Conservation (phyloP, 2,329 filamentous ascomycete genomes). For the Penicillium sp. region DNA sequence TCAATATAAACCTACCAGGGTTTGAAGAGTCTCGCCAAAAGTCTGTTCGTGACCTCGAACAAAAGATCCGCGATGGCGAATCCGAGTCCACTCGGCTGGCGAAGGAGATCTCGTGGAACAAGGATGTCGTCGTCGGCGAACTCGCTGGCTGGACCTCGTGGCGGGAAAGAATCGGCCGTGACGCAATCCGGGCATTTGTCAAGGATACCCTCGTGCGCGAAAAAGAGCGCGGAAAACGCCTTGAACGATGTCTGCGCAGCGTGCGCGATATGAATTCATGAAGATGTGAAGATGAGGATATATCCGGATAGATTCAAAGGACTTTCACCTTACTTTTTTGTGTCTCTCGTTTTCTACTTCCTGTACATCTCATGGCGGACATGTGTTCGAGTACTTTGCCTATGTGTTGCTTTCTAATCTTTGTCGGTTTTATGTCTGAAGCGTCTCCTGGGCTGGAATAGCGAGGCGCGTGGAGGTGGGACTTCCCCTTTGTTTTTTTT, state of each 20-base stretch:
- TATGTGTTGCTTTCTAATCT: slow-evolving; percentile 1
- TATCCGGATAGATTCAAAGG: slow-evolving; percentile 6
- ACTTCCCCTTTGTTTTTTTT: not conserved
- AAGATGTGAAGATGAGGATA: slow-evolving; percentile 1
- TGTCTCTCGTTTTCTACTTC: not conserved
- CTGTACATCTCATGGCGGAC: slow-evolving; percentile 22
- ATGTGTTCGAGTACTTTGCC: slow-evolving; percentile 16
- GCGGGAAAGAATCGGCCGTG: slow-evolving; percentile 72
- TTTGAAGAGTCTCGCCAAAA: slow-evolving; percentile 84
- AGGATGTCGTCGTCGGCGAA: slow-evolving; percentile 88
- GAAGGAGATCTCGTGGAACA: slow-evolving; percentile 82
- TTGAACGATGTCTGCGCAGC: slow-evolving; percentile 73
- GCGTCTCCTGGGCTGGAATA: slow-evolving; percentile 1
- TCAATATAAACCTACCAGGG: slow-evolving; percentile 47
- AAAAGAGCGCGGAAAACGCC: slow-evolving; percentile 71
- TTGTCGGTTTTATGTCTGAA: slow-evolving; percentile 2
- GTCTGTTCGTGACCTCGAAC: slow-evolving; percentile 78
- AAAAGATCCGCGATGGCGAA: slow-evolving; percentile 68
- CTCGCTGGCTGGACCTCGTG: slow-evolving; percentile 92
- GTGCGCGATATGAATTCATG: slow-evolving; percentile 39
- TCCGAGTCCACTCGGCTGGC: slow-evolving; percentile 71
- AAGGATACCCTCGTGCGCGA: slow-evolving; percentile 77
- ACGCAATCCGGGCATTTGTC: slow-evolving; percentile 73
- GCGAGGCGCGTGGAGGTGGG: slow-evolving; percentile 2
- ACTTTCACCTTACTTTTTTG: slow-evolving; percentile 1